phyloP scores from a whole-genome alignment of 192 early-diverging fungal genomes.

The Polychytrium aggregatum region DNA sequence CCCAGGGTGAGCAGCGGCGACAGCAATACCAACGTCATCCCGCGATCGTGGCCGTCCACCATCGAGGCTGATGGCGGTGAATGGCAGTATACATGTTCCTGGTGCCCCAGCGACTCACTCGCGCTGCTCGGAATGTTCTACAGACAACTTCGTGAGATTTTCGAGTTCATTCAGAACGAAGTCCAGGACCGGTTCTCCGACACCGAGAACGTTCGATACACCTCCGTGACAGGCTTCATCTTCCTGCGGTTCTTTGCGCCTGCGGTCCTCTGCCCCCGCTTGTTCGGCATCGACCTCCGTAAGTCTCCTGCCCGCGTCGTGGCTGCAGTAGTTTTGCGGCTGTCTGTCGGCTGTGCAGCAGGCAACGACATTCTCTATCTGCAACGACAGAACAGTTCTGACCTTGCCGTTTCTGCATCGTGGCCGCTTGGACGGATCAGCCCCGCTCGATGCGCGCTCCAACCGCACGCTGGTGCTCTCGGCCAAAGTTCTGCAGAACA shows the following conservation, averaged over 20 bases:
- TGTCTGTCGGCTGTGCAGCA: too few species aligned
- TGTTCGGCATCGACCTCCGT: slow-evolving; percentile 15
- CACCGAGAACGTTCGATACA: slow-evolving; percentile 10
- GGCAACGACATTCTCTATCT: too few species aligned
- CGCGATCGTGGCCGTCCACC: not conserved
- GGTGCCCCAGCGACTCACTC: not conserved
- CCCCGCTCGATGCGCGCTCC: slow-evolving; percentile 17
- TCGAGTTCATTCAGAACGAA: slow-evolving; percentile 3
- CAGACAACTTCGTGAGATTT: not conserved
- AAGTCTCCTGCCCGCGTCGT: not conserved
- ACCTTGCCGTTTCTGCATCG: too few species aligned
- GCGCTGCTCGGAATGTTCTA: not conserved
- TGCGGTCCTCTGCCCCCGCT: slow-evolving; percentile 22
- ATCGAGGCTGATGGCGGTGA: not conserved
- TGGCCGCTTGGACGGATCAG: too few species aligned
- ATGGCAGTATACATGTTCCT: not conserved
- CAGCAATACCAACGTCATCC: not conserved
- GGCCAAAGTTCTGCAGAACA: slow-evolving; percentile 31
- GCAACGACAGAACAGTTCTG: too few species aligned
- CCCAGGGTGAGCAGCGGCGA: slow-evolving; percentile 5
- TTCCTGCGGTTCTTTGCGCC: slow-evolving; percentile 43
- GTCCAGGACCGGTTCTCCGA: slow-evolving; percentile 10
- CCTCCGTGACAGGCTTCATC: slow-evolving; percentile 35
- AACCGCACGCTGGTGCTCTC: slow-evolving; percentile 23
- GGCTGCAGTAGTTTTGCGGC: not conserved